These are phyloP conservation scores for Diospyros kaki DNA, from an alignment of 148 eudicot genomes.

Conservation along the genomic window DNA sequence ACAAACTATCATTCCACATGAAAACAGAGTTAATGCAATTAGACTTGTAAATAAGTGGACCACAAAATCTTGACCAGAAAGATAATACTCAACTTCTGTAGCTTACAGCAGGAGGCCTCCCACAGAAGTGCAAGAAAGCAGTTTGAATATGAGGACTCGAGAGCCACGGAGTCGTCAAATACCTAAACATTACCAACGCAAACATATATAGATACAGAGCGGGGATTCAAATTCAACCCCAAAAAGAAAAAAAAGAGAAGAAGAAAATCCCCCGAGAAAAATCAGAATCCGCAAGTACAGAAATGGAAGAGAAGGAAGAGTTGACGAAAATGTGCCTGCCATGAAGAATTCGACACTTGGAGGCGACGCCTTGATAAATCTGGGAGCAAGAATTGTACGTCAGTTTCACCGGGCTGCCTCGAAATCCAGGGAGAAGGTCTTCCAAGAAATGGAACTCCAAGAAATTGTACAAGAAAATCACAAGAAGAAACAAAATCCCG, in stretches of 20 bases:
- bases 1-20: background rate
- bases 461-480: constrained; percentile 54
- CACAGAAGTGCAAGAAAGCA: constrained; percentile 65
- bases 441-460: constrained; percentile 67
- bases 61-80: background rate
- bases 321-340: constrained; percentile 43
- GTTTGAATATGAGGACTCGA: constrained; percentile 94
- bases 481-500: constrained; percentile 20
- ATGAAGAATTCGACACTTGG: constrained; percentile 75
- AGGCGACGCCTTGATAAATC: constrained; percentile 59
- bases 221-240: background rate
- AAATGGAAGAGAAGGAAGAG: background rate
- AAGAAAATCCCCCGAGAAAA: background rate
- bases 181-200: constrained; percentile 39
- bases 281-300: no score
- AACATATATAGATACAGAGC: background rate
- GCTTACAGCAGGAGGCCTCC: constrained; percentile 62
- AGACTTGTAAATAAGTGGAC: background rate
- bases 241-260: constrained; percentile 1
- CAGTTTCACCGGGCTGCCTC: constrained; percentile 50
- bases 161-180: constrained; percentile 89
- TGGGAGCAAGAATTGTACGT: constrained; percentile 53
- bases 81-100: constrained; percentile 53
- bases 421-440: constrained; percentile 61
- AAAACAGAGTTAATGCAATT: background rate